Base-by-base conservation (phyloP, 495 filamentous ascomycete species). In the Cryomyces antarcticus region DNA sequence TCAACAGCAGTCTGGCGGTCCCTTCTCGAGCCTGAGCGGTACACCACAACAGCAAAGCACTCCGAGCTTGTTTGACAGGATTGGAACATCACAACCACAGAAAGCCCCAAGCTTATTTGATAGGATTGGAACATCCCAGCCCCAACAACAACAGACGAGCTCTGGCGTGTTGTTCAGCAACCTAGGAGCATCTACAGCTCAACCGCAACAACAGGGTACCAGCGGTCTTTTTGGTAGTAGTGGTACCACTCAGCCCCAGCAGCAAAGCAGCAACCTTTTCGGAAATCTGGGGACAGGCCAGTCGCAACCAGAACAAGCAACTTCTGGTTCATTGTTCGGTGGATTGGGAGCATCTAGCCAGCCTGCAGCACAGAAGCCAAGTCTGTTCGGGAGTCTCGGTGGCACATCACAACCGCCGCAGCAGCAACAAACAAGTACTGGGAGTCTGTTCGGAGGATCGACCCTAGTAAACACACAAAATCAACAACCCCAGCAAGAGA, bases 1-100 rank as follows among this genome's bases (percentile, higher is more conserved):
- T 12, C 31, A 46, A 35, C 50, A 45, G 34, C 47, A 46, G 44
- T 45, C 51, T 17, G 45, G 49, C 5, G 46, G 43, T 9, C 33
- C 3, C 33, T 36, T 36, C 33, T 36, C 33, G 9, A 13, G 3
- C 9, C 33, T 36, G 12, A 13, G 33, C 33, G 33, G 9, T 36
- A 13, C 33, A 36, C 9, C 33, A 36, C 9, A 36, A 10, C 33
- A 36, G 12, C 33, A 9, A 10, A 36, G 9, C 9, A 1, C 33
- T 36, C 9, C 1, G 4, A 40, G 43, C 30, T 28, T 45, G 37
- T 42, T 48, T 38, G 46, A 38, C 28, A 9, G 46, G 17, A 30
- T 39, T 6, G 31, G 7, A 36, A 28, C 28, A 1, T 10, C 9
- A 9, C 33, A 36, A 3, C 9, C 33, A 36, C 33, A 24, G 17